Evolutionary conservation across 371 early-diverging fungal species (phyloP).

Genomic region (Zychaea mexicana): DNA sequence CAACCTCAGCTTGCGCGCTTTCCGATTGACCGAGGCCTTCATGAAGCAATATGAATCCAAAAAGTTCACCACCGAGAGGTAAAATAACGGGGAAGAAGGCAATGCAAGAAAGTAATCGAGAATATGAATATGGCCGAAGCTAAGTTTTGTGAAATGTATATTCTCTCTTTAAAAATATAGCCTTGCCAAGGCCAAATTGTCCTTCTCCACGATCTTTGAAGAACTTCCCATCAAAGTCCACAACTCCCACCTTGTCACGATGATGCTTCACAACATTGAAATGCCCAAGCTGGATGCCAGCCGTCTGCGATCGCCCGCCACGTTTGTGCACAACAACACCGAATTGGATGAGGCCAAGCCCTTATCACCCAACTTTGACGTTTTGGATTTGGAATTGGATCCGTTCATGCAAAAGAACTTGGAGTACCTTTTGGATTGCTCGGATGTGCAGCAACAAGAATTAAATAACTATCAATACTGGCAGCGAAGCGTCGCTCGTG

Average conservation of each 20-base stretch:
- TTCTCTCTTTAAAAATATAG: too few species aligned
- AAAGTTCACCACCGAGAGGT: slow-evolving; percentile 86
- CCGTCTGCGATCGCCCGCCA: slow-evolving; percentile 47
- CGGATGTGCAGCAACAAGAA: slow-evolving; percentile 90
- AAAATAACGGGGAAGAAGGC: slow-evolving; percentile 3
- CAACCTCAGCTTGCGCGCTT: slow-evolving; percentile 85
- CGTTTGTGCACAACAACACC: slow-evolving; percentile 40
- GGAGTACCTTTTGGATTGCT: slow-evolving; percentile 84
- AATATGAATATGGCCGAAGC: too few species aligned
- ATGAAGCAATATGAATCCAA: slow-evolving; percentile 83
- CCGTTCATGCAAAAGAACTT: slow-evolving; percentile 87
- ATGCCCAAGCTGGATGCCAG: slow-evolving; percentile 49
- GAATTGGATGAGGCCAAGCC: slow-evolving; percentile 54
- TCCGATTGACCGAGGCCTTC: slow-evolving; percentile 84
- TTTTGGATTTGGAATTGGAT: slow-evolving; percentile 80
- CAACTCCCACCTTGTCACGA: slow-evolving; percentile 81
- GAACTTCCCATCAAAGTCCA: slow-evolving; percentile 87
- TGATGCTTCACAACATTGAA: slow-evolving; percentile 83
- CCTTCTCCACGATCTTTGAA: slow-evolving; percentile 86
- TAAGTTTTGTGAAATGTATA: too few species aligned
- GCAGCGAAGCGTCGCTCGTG: slow-evolving; percentile 89
- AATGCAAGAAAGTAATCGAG: neutral
- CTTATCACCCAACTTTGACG: slow-evolving; percentile 81
- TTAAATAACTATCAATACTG: slow-evolving; percentile 93
- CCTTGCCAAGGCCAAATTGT: slow-evolving; percentile 76